These are phyloP conservation scores for Angomonas ambiguus DNA, from an alignment of 208 protist genomes.

Conservation along the genomic window DNA sequence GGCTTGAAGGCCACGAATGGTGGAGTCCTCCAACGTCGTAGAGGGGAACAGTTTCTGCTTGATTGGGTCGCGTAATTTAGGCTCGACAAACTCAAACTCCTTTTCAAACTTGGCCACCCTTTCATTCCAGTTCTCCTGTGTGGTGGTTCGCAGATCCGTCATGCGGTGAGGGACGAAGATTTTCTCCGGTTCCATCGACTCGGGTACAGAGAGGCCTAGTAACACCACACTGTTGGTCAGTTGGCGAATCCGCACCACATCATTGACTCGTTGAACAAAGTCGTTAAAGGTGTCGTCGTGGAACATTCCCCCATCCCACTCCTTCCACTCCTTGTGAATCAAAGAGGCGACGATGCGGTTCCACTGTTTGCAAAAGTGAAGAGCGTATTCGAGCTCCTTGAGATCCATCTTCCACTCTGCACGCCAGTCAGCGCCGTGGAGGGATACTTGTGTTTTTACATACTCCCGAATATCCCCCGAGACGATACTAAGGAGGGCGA, in stretches of 20 bases:
- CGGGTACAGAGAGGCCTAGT: constrained; percentile 35
- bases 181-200: constrained; percentile 58
- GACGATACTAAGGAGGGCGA: constrained; percentile 81
- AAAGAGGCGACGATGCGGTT: constrained; percentile 37
- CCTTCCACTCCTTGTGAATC: constrained; percentile 54
- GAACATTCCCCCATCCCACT: constrained; percentile 72
- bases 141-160: constrained; percentile 39
- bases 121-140: constrained; percentile 44
- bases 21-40: constrained; percentile 20
- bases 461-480: constrained; percentile 84
- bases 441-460: constrained; percentile 59
- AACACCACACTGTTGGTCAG: constrained; percentile 33
- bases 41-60: constrained; percentile 48
- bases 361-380: constrained; percentile 71
- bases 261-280: constrained; percentile 56
- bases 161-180: constrained; percentile 71
- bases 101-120: constrained; percentile 70
- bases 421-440: constrained; percentile 70
- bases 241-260: constrained; percentile 70
- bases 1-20: constrained; percentile 44
- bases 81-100: constrained; percentile 81
- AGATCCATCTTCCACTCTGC: constrained; percentile 74
- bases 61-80: constrained; percentile 53
- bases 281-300: constrained; percentile 67
- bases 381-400: constrained; percentile 39